A percentile compares a stretch with the other conserved stretches of the same genome.
phyloP scores from a whole-genome alignment of 2,329 filamentous ascomycete species.

The Trichoderma hamatum region DNA sequence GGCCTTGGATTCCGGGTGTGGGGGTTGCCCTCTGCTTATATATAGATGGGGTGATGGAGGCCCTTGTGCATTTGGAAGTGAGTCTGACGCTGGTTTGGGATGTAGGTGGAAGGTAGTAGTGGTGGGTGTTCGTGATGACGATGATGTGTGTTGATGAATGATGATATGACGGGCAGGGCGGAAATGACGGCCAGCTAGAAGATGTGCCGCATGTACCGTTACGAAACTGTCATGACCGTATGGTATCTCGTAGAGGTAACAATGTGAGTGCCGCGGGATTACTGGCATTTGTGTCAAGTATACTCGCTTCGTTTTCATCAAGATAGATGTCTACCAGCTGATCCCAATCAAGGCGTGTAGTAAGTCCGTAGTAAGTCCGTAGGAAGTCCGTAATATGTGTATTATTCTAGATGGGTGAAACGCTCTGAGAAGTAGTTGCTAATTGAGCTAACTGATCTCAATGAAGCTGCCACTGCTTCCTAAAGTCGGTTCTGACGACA shows the following conservation, averaged over 20 bases:
- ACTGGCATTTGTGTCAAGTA: neutral
- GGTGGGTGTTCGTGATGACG: constrained; percentile 2
- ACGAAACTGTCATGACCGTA: neutral
- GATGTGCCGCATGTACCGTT: neutral
- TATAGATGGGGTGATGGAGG: neutral
- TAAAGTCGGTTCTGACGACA: neutral
- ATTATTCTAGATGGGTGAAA: too few species aligned
- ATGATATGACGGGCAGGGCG: neutral
- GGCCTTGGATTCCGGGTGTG: constrained; percentile 24
- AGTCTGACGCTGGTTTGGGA: neutral
- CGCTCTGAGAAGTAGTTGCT: neutral
- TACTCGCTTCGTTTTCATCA: neutral
- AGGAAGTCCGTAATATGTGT: too few species aligned
- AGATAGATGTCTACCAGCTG: neutral
- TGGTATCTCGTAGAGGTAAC: neutral
- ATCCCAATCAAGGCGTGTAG: neutral
- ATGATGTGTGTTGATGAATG: neutral
- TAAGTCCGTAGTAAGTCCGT: neutral
- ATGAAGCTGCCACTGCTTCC: neutral
- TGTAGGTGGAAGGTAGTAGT: neutral
- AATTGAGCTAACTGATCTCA: neutral
- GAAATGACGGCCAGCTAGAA: neutral
- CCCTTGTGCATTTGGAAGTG: neutral
- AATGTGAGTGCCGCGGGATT: neutral
- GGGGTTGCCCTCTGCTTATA: constrained; percentile 10